A percentile compares a stretch with the other conserved stretches of the same genome.
Evolutionary conservation across 768 basidiomycete genomes (phyloP).

Genomic region (Leccinum arenicola): DNA sequence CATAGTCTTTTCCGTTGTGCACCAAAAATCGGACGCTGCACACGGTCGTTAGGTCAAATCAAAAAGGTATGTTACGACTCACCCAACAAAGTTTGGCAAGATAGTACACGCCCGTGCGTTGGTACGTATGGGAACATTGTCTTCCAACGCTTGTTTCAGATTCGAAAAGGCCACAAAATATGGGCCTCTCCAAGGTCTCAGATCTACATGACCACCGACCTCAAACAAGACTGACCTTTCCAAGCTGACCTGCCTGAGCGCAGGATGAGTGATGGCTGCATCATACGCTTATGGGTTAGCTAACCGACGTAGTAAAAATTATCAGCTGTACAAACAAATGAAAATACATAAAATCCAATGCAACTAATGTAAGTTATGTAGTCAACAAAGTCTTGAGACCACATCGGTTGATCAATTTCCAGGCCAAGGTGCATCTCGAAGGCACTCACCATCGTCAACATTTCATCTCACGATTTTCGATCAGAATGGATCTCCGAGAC

Average conservation of each 20-base stretch:
- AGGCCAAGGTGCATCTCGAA: background rate
- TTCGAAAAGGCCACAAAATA: slow-evolving; percentile 94
- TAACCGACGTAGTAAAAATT: background rate
- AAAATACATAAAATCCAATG: background rate
- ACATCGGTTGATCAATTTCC: background rate
- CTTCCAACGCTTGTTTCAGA: slow-evolving; percentile 72
- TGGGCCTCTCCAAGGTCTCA: slow-evolving; percentile 56
- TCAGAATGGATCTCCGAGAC: background rate
- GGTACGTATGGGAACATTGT: slow-evolving; percentile 85
- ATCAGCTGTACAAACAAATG: background rate
- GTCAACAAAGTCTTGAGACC: no score
- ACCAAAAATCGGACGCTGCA: slow-evolving; percentile 82
- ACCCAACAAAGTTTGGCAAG: slow-evolving; percentile 96
- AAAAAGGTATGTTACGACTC: slow-evolving; percentile 24
- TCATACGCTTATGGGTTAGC: slow-evolving; percentile 25
- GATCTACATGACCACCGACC: background rate
- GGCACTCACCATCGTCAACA: background rate
- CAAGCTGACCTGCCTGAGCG: slow-evolving; percentile 77
- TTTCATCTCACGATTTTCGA: background rate
- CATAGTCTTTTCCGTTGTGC: slow-evolving; percentile 90
- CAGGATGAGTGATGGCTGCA: slow-evolving; percentile 62
- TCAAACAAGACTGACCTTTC: slow-evolving; percentile 54
- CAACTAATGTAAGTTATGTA: no score
- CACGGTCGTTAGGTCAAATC: background rate
- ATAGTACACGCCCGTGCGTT: slow-evolving; percentile 89